Base-by-base conservation (phyloP, 2,329 filamentous ascomycete genomes). In the Colletotrichum camelliae region DNA sequence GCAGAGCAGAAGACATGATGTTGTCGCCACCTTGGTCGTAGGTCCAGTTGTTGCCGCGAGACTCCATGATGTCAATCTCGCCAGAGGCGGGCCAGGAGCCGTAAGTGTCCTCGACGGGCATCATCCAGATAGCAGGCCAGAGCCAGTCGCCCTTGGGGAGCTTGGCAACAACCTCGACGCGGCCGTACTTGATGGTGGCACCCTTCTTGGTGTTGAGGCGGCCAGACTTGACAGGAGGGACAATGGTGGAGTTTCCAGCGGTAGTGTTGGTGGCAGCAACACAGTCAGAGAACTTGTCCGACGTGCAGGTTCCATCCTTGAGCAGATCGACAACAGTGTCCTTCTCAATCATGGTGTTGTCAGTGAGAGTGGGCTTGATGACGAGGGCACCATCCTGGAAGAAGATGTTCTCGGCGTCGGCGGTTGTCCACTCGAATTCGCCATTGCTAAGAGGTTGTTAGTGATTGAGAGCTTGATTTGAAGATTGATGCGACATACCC, bases 61-160 rank as follows among this genome's bases (percentile, higher is more conserved):
- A 92, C 85, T 97, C 94, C 81, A 92, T 87, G 70, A 97, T 94
- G 82, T 97, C 95, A 67, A 97, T 97, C 84, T 97, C 95, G 61
- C 95, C 95, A 10, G 94, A 96, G 9, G 87, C 85, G 2, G 95
- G 95, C 95, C 95, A 97, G 1, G 89, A 80, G 1, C 95, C 95
- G 82, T 97, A 97, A 1, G 87, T 92, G 70, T 92, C 88, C 58
- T 93, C 88, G 62, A 91, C 91, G 2, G 95, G 95, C 87, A 97
- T 88, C 94, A 97, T 94, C 94, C 94, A 96, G 80, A 97, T 96
- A n/a, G 94, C 94, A 3, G 95, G 95, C 95, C 95, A 97, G 13
- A 97, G 89, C 95, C 95, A 97, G 85, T 97, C 95, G 70, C 95
- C 95, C 64, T 87, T 84, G 6, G 95, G 94, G 33, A 97, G 86